Percentiles rank a stretch among this genome's conserved stretches.
Evolutionary conservation across 768 basidiomycete species (phyloP).

Genomic region (Terana coerulea): DNA sequence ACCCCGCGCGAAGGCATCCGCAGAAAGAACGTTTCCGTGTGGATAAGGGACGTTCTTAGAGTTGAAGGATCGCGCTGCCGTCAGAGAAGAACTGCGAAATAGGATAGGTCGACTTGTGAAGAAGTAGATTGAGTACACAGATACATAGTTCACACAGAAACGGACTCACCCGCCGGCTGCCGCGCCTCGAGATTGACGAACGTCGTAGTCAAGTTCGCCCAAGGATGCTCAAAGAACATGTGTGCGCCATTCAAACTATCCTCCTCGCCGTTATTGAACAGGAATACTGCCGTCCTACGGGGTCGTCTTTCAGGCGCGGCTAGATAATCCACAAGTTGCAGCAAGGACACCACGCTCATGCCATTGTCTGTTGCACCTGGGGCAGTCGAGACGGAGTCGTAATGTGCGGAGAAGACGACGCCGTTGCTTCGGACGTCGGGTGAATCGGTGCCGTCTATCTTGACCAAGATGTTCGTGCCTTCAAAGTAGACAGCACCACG

Average conservation of each 20-base stretch:
- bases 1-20: constrained; percentile 66
- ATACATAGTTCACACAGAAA: background rate
- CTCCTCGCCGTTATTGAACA: constrained; percentile 86
- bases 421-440: constrained; percentile 30
- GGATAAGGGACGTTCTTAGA: constrained; percentile 48
- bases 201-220: constrained; percentile 58
- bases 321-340: constrained; percentile 55
- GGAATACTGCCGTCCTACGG: constrained; percentile 67
- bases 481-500: constrained; percentile 49
- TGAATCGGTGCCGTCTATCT: constrained; percentile 49
- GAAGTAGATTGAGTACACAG: background rate
- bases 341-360: constrained; percentile 62
- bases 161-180: constrained; percentile 64
- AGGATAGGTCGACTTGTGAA: constrained; percentile 63
- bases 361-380: constrained; percentile 77
- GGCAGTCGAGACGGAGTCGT: constrained; percentile 75
- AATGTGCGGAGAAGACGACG: constrained; percentile 78
- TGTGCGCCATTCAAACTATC: constrained; percentile 72
- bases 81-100: constrained; percentile 66
- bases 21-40: constrained; percentile 65
- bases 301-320: constrained; percentile 38
- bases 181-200: constrained; percentile 87
- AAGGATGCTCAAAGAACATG: constrained; percentile 63
- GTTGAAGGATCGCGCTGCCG: constrained; percentile 50
- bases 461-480: constrained; percentile 64